Evolutionary conservation across 495 filamentous ascomycete genomes (phyloP), one percentile per base, ranked within the genome.

Genomic region (Aspergillus avenaceus): DNA sequence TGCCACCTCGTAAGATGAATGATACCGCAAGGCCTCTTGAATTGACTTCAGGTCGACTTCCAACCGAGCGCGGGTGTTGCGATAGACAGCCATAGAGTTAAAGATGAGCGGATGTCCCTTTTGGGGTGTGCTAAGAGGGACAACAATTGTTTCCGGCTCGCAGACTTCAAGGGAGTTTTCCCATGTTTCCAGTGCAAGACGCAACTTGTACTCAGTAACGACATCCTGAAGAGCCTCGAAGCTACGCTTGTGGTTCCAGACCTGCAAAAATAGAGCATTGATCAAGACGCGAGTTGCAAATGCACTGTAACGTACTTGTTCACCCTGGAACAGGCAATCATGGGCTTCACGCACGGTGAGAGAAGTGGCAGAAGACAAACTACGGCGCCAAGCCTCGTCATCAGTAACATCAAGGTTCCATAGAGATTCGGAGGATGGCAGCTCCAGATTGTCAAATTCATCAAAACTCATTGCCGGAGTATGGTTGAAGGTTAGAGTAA

Each of bases 211-310:
- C 69, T 98, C 93, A 14, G 92, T 95, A 8, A 97, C 91, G 41
- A 97, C 91, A 66, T 96, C 92, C 66, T 97, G 93, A 44, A 96
- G 75, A 38, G 91, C 90, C 68, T 97, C 92, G 34, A 92, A 91
- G 69, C 88, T 96, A 54, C 93, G 88, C 80, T 97, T 96, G 73
- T 97, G 90, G 63, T 91, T 93, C 93, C 92, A 98, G 4, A 98
- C 93, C 62, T 97, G 93, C 49, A 98, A 79, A 80, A 97, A 98
- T 49, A 98, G 82, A 4, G 95, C 91, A 65, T 97, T 98, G 80
- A 98, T 98, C 85, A 98, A 90, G 59, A 97, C 89, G 45, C 93
- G 90, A 4, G 95, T 96, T 2, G 91, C 92, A 67, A 97, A 97
- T 8, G 93, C 95, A 65, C 92, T 97, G 76, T 97, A 98, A 53